phyloP scores from a whole-genome alignment of 768 basidiomycete genomes.

The Neoboletus subvelutipes region DNA sequence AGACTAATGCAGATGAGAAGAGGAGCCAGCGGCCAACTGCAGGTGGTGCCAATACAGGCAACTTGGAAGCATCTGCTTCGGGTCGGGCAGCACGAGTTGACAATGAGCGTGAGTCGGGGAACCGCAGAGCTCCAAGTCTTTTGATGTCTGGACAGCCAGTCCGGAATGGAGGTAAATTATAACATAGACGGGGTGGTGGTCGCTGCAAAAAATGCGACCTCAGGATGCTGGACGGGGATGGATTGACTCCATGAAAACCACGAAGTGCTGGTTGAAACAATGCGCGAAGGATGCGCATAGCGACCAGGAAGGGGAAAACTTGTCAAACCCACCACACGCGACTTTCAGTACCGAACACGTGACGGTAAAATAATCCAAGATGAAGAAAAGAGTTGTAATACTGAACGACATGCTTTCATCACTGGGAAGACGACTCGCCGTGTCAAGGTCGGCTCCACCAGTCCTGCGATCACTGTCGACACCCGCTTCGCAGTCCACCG shows the following conservation, averaged over 20 bases:
- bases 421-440: conserved; percentile 36
- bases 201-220: conserved; percentile 11
- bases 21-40: conserved; percentile 85
- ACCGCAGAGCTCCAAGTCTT: conserved; percentile 7
- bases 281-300: conserved; percentile 26
- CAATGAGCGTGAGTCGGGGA: conserved; percentile 39
- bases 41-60: conserved; percentile 63
- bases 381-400: too few relatives aligned
- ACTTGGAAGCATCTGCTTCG: conserved; percentile 23
- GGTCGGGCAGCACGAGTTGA: conserved; percentile 32
- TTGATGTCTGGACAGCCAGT: neutral
- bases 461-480: conserved; percentile 33
- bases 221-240: conserved; percentile 2
- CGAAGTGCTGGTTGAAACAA: conserved; percentile 17
- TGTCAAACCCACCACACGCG: neutral
- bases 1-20: conserved; percentile 79
- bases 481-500: conserved; percentile 24
- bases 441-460: conserved; percentile 16
- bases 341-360: conserved; percentile 13
- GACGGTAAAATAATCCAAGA: neutral
- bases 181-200: neutral
- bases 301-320: neutral
- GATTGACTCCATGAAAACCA: conserved; percentile 3
- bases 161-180: conserved; percentile 6
- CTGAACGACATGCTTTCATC: conserved; percentile 18